A percentile compares a stretch with the other conserved stretches of the same genome.
These are phyloP conservation scores for Digitaria exilis DNA, from an alignment of 202 grass and related monocot genomes.

Conservation along the genomic window DNA sequence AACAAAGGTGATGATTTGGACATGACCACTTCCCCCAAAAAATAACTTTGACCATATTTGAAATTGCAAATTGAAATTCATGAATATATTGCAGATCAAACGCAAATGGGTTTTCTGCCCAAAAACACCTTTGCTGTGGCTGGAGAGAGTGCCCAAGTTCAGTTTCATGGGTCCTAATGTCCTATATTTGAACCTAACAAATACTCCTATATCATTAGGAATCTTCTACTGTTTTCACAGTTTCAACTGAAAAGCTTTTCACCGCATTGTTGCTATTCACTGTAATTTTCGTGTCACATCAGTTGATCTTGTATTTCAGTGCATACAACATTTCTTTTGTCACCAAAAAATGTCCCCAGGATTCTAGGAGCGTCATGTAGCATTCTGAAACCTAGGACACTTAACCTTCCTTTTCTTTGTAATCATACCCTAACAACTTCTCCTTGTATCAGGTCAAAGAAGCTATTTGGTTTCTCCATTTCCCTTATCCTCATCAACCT, in stretches of 20 bases:
- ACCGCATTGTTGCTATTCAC: background rate
- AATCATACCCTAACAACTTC: background rate
- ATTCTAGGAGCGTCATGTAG: background rate
- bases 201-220: background rate
- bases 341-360: background rate
- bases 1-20: background rate
- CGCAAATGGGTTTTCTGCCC: background rate
- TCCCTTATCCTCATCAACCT: constrained; percentile 97
- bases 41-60: background rate
- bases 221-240: background rate
- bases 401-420: background rate
- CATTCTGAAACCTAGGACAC: background rate
- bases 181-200: constrained; percentile 11
- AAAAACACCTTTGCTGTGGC: background rate
- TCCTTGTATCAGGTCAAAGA: constrained; percentile 65
- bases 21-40: background rate
- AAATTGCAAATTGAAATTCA: background rate
- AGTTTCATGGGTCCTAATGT: background rate
- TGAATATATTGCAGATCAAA: background rate
- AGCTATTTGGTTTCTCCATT: constrained; percentile 79
- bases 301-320: background rate
- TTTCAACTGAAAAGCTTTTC: constrained; percentile 18
- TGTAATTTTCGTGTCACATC: background rate
- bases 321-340: background rate
- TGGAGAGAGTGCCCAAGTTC: background rate